These are phyloP conservation scores for Calocybe gambosa DNA, from an alignment of 1,284 basidiomycete species.

Conservation along the genomic window DNA sequence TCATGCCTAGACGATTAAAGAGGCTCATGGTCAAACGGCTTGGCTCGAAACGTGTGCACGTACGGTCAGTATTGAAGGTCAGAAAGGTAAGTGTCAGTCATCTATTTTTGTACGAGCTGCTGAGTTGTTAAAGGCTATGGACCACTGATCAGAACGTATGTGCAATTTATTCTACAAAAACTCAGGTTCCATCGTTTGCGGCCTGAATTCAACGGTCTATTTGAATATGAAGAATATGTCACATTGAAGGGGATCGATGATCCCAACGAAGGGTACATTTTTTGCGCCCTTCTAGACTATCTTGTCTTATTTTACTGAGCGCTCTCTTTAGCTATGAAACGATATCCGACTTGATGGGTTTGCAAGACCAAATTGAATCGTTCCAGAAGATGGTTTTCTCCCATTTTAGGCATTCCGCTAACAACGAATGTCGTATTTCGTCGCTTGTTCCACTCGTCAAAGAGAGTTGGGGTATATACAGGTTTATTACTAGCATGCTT, in stretches of 20 bases:
- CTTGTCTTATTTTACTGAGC: slow-evolving; percentile 1
- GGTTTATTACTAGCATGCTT: slow-evolving; percentile 96
- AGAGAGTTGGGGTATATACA: slow-evolving; percentile 96
- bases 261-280: slow-evolving; percentile 88
- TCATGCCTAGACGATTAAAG: slow-evolving; percentile 78
- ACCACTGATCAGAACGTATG: slow-evolving; percentile 88
- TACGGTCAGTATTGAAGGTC: slow-evolving; percentile 76
- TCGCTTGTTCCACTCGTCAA: slow-evolving; percentile 92
- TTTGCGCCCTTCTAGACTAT: background rate
- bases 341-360: slow-evolving; percentile 89
- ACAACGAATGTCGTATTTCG: slow-evolving; percentile 95
- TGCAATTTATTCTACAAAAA: slow-evolving; percentile 92
- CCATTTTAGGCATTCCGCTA: slow-evolving; percentile 83
- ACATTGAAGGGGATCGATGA: slow-evolving; percentile 94
- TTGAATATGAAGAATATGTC: slow-evolving; percentile 97
- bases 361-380: slow-evolving; percentile 96
- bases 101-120: background rate
- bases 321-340: slow-evolving; percentile 75
- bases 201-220: slow-evolving; percentile 93
- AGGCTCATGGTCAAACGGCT: slow-evolving; percentile 91
- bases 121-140: slow-evolving; percentile 65
- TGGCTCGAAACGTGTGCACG: slow-evolving; percentile 95
- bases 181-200: slow-evolving; percentile 90
- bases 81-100: slow-evolving; percentile 50
- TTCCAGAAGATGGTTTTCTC: slow-evolving; percentile 96